A percentile compares a stretch with the other conserved stretches of the same genome.
Conservation (phyloP, 2,329 filamentous ascomycete species). For the Rhinocladiella mackenziei region DNA sequence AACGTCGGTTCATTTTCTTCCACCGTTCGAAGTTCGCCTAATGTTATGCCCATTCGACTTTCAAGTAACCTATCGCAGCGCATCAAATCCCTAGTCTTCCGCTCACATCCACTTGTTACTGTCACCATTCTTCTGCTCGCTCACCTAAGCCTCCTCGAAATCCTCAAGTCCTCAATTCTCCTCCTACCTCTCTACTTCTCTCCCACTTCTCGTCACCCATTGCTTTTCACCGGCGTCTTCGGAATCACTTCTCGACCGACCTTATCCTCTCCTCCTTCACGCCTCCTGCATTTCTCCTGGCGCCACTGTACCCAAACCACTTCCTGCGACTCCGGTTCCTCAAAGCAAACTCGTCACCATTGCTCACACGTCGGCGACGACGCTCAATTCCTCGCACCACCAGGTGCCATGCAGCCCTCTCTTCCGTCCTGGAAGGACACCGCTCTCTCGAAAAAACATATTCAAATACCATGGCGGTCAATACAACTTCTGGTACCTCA, state of each 20-base stretch:
- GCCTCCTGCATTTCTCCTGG: no score
- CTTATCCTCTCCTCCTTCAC: no score
- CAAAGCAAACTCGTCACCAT: neutral
- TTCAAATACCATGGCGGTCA: conserved; percentile 49
- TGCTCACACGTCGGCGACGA: conserved; percentile 1
- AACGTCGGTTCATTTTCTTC: no score
- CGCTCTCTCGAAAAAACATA: conserved; percentile 44
- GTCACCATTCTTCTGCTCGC: conserved; percentile 14
- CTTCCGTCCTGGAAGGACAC: conserved; percentile 46
- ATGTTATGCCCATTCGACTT: neutral
- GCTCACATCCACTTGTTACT: conserved; percentile 13
- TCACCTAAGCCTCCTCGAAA: conserved; percentile 19
- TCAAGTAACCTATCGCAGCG: neutral
- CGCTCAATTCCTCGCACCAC: neutral
- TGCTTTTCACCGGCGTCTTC: no score
- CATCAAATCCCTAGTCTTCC: conserved; percentile 7
- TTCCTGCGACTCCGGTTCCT: no score
- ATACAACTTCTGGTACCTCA: conserved; percentile 55
- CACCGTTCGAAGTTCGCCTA: no score
- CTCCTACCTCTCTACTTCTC: conserved; percentile 10
- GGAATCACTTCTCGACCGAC: no score
- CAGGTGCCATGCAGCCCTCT: conserved; percentile 27
- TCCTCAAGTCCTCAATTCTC: conserved; percentile 10
- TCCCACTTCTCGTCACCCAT: conserved; percentile 11
- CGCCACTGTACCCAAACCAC: no score